These are phyloP conservation scores for Adansonia grandidieri DNA, from an alignment of 441 rosid species.

Conservation along the genomic window DNA sequence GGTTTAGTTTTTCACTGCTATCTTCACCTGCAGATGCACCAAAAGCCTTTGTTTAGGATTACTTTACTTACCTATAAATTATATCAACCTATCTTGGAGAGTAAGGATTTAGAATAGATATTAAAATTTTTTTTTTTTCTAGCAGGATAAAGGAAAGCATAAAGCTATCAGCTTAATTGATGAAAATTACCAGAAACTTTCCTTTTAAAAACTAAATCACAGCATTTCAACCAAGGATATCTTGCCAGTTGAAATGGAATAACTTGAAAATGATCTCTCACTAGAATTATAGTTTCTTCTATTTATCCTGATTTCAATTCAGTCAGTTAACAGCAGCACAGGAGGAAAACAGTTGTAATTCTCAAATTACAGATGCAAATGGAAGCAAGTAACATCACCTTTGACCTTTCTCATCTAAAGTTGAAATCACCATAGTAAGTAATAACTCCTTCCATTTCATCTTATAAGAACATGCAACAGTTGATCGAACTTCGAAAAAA, in stretches of 20 bases:
- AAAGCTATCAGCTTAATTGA: neutral
- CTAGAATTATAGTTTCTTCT: neutral
- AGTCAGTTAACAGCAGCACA: neutral
- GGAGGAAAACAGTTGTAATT: neutral
- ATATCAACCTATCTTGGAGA: neutral
- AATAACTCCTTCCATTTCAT: neutral
- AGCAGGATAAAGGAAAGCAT: neutral
- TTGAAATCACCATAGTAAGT: neutral
- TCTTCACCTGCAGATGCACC: slow-evolving; percentile 42
- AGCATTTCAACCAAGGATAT: neutral
- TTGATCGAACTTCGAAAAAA: neutral
- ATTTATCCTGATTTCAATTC: neutral
- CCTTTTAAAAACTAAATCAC: neutral
- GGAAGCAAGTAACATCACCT: too few species aligned
- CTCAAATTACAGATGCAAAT: slow-evolving; percentile 9
- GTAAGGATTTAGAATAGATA: too few species aligned
- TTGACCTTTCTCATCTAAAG: neutral
- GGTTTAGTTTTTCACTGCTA: slow-evolving; percentile 50
- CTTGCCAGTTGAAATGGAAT: neutral
- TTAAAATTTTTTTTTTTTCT: too few species aligned
- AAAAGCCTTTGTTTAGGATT: slow-evolving; percentile 13
- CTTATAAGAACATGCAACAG: neutral
- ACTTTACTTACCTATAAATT: neutral
- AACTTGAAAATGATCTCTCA: slow-evolving; percentile 9
- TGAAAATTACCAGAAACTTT: neutral